Base-by-base conservation (phyloP, 352 stramenopile genomes). In the Pythium aquatile region DNA sequence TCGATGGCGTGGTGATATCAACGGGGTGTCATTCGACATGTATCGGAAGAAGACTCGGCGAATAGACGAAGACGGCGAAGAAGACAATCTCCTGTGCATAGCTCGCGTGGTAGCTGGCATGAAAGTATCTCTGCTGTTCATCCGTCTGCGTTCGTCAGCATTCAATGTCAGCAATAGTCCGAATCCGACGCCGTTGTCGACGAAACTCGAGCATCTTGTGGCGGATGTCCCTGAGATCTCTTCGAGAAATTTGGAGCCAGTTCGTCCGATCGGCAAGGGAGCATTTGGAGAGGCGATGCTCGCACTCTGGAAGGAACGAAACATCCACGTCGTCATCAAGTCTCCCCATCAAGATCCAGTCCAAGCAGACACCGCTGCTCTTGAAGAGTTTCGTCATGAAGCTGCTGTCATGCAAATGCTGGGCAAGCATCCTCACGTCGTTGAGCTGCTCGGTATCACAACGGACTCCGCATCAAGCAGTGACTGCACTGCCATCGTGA, bases 351-450 rank as follows among this genome's bases (percentile, higher is more conserved):
- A 70, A 9, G 72, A 87, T 44, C 68, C 72, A 32, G 87, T 80
- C 30, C 65, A 63, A 51, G 63, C 63, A n/a, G 73, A 68, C 42
- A 67, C 67, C 3, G 77, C 88, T 5, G 69, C 73, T 1, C 44
- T 88, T 3, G 74, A 78, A 1, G 77, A 82, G 55, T 79, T 92
- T 39, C 79, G 76, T 1, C 83, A 92, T 46, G 83, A 92, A 76
- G 79, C 81, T 1, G 75, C 75, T 0, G 83, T 92, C 37, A 89
- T 88, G 78, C 79, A 88, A 60, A 74, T 92, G 63, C 68, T 92
- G 5, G 83, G 81, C 2, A 87, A 92, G 44, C 81, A 92, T 46
- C 83, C 83, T 2, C 83, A 88, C 28, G 76, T 90, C 9, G 81
- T 92, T 1, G 79, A 88, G 48, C 60, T 92, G 1, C 57, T 92